Percentiles rank a stretch among this genome's conserved stretches.
These are phyloP conservation scores for Eimeria nieschulzi DNA, from an alignment of 169 alveolate species.

Conservation along the genomic window DNA sequence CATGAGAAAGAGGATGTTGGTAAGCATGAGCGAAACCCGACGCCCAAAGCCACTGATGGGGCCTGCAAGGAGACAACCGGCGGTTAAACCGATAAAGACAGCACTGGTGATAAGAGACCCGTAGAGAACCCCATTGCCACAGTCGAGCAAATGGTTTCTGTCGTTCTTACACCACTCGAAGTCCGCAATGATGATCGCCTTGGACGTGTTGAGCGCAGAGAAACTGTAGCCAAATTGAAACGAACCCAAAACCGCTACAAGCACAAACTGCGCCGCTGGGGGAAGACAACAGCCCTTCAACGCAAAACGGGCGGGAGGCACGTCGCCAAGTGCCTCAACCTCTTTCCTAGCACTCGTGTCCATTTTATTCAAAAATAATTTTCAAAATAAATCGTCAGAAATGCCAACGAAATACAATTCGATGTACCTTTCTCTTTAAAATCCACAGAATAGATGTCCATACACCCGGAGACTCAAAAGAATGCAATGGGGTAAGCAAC, in stretches of 20 bases:
- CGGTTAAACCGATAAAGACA: slow-evolving; percentile 68
- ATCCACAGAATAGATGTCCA: neutral
- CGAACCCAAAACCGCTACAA: slow-evolving; percentile 70
- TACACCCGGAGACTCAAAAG: neutral
- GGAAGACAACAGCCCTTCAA: slow-evolving; percentile 42
- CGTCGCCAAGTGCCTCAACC: slow-evolving; percentile 68
- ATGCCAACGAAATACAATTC: neutral
- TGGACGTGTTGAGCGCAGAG: slow-evolving; percentile 73
- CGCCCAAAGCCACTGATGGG: slow-evolving; percentile 70
- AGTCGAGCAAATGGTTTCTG: slow-evolving; percentile 50
- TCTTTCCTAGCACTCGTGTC: slow-evolving; percentile 43
- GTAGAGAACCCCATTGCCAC: slow-evolving; percentile 58
- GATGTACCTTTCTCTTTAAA: neutral
- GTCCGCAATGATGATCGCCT: slow-evolving; percentile 67
- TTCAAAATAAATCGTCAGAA: neutral
- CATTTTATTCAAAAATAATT: neutral
- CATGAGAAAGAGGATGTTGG: slow-evolving; percentile 44
- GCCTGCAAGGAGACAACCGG: slow-evolving; percentile 75
- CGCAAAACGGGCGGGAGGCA: slow-evolving; percentile 61
- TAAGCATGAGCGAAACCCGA: slow-evolving; percentile 52
- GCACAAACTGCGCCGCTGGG: slow-evolving; percentile 67
- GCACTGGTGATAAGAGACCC: slow-evolving; percentile 72
- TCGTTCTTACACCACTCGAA: slow-evolving; percentile 76
- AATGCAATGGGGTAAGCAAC: neutral
- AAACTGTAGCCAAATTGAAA: slow-evolving; percentile 77